These are phyloP conservation scores for Penicillium macrosclerotiorum DNA, from an alignment of 495 filamentous ascomycete genomes.

Conservation along the genomic window DNA sequence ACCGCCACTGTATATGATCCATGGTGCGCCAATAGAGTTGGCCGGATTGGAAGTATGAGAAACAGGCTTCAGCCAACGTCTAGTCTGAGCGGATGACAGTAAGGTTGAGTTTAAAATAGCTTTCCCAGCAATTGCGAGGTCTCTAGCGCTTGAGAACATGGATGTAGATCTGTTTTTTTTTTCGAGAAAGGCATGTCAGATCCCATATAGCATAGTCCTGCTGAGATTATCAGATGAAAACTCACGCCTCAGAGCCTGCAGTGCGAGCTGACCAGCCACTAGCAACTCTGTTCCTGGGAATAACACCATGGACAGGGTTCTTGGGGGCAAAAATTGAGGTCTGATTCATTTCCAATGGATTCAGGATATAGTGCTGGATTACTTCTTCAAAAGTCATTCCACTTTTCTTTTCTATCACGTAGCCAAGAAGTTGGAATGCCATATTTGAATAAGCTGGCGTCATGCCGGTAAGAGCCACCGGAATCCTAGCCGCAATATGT, in stretches of 20 bases:
- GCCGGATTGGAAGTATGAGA: slow-evolving; percentile 48
- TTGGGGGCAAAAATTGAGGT: slow-evolving; percentile 40
- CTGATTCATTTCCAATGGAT: slow-evolving; percentile 37
- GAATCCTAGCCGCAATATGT: not conserved
- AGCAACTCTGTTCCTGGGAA: slow-evolving; percentile 31
- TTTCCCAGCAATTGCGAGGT: slow-evolving; percentile 36
- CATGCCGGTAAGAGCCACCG: slow-evolving; percentile 5
- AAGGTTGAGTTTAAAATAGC: slow-evolving; percentile 49
- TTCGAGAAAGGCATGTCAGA: too few species aligned
- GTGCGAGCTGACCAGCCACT: slow-evolving; percentile 18
- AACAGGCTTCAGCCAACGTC: slow-evolving; percentile 46
- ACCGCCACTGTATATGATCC: slow-evolving; percentile 33
- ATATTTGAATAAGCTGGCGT: slow-evolving; percentile 58
- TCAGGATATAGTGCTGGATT: slow-evolving; percentile 38
- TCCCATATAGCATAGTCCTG: too few species aligned
- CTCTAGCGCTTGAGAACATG: slow-evolving; percentile 28
- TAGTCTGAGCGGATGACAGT: slow-evolving; percentile 35
- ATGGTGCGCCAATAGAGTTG: slow-evolving; percentile 43
- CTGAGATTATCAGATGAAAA: not conserved
- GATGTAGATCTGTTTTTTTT: slow-evolving; percentile 21
- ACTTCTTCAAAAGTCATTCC: slow-evolving; percentile 38
- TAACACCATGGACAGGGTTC: slow-evolving; percentile 33
- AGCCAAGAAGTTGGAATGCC: slow-evolving; percentile 52
- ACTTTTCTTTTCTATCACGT: slow-evolving; percentile 51
- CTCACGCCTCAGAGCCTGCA: slow-evolving; percentile 23